Evolutionary conservation across 2,329 filamentous ascomycete genomes (phyloP).

Genomic region (Pestalotiopsis sp.): DNA sequence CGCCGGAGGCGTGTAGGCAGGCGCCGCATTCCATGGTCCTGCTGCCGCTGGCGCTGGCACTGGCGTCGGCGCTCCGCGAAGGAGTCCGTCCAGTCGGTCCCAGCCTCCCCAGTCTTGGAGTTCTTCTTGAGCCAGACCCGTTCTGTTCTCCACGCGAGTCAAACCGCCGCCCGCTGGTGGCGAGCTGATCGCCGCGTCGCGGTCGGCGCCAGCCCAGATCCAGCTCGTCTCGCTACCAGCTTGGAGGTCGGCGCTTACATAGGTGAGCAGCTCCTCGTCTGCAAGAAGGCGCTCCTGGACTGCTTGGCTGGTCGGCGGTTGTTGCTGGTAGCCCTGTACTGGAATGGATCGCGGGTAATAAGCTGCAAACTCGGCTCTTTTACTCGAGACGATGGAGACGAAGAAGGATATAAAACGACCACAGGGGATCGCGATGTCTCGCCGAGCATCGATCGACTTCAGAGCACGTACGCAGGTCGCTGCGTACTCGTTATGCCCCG

Average conservation of each 20-base stretch:
- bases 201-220: conserved; percentile 74
- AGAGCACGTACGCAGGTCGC: conserved; percentile 72
- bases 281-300: conserved; percentile 43
- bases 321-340: conserved; percentile 24
- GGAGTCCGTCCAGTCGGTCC: conserved; percentile 69
- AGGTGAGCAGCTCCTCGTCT: conserved; percentile 88
- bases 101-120: conserved; percentile 77
- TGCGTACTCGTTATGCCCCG: conserved; percentile 72
- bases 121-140: conserved; percentile 57
- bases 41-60: too few relatives aligned
- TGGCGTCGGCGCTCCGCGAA: conserved; percentile 42
- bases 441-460: conserved; percentile 68
- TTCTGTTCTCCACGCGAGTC: conserved; percentile 48
- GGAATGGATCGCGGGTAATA: conserved; percentile 28
- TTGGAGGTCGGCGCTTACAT: conserved; percentile 85
- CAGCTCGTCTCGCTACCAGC: conserved; percentile 76
- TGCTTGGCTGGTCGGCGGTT: conserved; percentile 15
- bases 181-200: conserved; percentile 34
- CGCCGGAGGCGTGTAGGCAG: conserved; percentile 22
- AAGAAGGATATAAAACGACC: conserved; percentile 85
- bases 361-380: conserved; percentile 47
- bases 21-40: conserved; percentile 27
- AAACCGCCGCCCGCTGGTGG: conserved; percentile 36
- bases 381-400: conserved; percentile 63
- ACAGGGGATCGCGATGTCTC: conserved; percentile 75